phyloP scores from a whole-genome alignment of 768 basidiomycete species.

The Astraeus odoratus region DNA sequence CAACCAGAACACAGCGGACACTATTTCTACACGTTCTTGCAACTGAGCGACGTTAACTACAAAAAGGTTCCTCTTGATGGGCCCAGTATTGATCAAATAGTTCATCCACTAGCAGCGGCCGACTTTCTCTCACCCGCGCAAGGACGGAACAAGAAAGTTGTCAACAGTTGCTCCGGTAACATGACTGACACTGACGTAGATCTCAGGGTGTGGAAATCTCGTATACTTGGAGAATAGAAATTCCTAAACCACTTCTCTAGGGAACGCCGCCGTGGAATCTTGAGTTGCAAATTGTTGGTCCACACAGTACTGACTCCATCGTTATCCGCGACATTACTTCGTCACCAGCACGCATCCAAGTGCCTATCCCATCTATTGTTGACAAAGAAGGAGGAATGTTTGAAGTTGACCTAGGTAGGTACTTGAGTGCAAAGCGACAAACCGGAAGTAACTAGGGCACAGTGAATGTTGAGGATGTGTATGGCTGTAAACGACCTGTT shows the following conservation, averaged over 20 bases:
- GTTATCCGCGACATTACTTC: conserved; percentile 49
- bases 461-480: conserved; percentile 84
- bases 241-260: conserved; percentile 29
- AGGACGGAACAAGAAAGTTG: conserved; percentile 43
- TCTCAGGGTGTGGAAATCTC: conserved; percentile 49
- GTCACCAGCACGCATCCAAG: conserved; percentile 46
- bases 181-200: conserved; percentile 73
- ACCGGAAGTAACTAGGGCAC: conserved; percentile 10
- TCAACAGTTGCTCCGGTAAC: conserved; percentile 77
- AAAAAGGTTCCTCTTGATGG: conserved; percentile 65
- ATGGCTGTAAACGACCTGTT: conserved; percentile 75
- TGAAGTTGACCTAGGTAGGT: conserved; percentile 70
- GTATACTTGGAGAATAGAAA: not conserved
- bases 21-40: conserved; percentile 76
- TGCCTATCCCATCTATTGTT: conserved; percentile 63
- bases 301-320: conserved; percentile 55
- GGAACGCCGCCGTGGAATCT: conserved; percentile 90
- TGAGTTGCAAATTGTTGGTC: conserved; percentile 74
- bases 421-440: not conserved
- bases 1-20: conserved; percentile 87
- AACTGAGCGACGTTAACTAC: conserved; percentile 82
- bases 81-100: conserved; percentile 77
- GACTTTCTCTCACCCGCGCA: conserved; percentile 49
- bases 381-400: conserved; percentile 67
- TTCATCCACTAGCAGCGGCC: conserved; percentile 82